Evolutionary conservation across 352 stramenopile genomes (phyloP).

Genomic region (Pythium chondricola): DNA sequence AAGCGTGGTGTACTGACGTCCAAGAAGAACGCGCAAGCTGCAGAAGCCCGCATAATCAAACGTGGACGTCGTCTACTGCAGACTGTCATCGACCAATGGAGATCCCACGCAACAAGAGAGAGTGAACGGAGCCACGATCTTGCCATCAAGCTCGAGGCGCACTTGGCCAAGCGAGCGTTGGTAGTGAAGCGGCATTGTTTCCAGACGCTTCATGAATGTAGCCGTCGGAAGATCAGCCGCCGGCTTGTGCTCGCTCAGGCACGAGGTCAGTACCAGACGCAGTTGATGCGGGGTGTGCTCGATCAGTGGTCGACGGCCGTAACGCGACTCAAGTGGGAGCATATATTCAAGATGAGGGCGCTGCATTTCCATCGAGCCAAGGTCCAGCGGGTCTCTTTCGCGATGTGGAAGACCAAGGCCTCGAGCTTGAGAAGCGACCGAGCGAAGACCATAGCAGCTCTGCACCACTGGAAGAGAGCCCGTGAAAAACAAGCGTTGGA

Average conservation of each 20-base stretch:
- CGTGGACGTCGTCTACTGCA: not conserved
- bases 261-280: constrained; percentile 21
- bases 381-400: constrained; percentile 26
- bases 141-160: not conserved
- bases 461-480: constrained; percentile 53
- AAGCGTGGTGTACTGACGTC: too few relatives aligned
- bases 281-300: constrained; percentile 20
- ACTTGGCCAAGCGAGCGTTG: not conserved
- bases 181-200: constrained; percentile 3
- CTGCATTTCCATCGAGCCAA: constrained; percentile 21
- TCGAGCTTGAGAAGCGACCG: constrained; percentile 11
- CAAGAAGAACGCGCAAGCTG: too few relatives aligned
- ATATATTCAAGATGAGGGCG: constrained; percentile 32
- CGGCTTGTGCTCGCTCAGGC: constrained; percentile 23
- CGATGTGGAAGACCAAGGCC: constrained; percentile 25
- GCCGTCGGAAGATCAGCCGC: not conserved
- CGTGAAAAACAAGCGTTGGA: constrained; percentile 26
- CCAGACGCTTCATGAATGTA: constrained; percentile 4
- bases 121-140: too few relatives aligned
- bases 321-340: constrained; percentile 31
- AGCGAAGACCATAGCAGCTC: constrained; percentile 21
- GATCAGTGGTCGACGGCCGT: constrained; percentile 26
- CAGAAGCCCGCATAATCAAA: too few relatives aligned
- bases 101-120: too few relatives aligned
- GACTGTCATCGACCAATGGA: constrained; percentile 4